These are phyloP conservation scores for Elsinoe arachidis DNA, from an alignment of 2,329 filamentous ascomycete genomes.

Conservation along the genomic window DNA sequence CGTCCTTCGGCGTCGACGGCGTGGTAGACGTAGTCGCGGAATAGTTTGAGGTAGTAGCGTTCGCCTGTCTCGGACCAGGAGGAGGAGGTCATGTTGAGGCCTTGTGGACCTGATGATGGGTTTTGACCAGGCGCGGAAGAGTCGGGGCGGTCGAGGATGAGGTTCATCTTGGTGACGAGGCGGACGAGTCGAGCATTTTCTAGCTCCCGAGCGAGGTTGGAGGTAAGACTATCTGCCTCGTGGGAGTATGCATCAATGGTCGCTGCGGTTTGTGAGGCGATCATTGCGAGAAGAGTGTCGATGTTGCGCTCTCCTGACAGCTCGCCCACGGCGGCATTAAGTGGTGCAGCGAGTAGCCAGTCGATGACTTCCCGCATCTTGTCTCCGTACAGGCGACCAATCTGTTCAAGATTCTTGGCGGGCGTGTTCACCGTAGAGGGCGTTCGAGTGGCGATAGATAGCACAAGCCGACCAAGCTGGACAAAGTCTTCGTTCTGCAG, in stretches of 20 bases:
- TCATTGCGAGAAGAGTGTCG: conserved; percentile 68
- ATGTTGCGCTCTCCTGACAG: conserved; percentile 55
- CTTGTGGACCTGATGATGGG: conserved; percentile 21
- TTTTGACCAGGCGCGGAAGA: conserved; percentile 56
- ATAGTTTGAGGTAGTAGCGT: conserved; percentile 85
- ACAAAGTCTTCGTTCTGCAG: conserved; percentile 81
- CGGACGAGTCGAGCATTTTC: conserved; percentile 84
- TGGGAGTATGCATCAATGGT: conserved; percentile 74
- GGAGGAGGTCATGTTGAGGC: conserved; percentile 25
- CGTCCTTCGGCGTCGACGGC: conserved; percentile 80
- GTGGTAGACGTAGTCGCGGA: conserved; percentile 95
- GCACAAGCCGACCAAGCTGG: conserved; percentile 72
- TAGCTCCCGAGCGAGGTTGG: conserved; percentile 67
- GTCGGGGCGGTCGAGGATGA: conserved; percentile 84
- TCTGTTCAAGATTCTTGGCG: conserved; percentile 63
- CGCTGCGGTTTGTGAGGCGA: conserved; percentile 66
- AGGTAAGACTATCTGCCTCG: conserved; percentile 63
- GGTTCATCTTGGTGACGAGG: conserved; percentile 71
- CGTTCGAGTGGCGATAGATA: conserved; percentile 62
- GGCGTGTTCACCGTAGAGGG: conserved; percentile 47
- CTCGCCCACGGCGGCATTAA: conserved; percentile 2
- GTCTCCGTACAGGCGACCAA: conserved; percentile 66
- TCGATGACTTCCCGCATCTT: conserved; percentile 70
- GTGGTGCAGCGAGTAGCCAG: conserved; percentile 66
- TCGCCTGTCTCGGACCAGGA: conserved; percentile 87